Evolutionary conservation across 2,329 filamentous ascomycete species (phyloP), one percentile per base, ranked within the genome.

Genomic region (Apiospora pterosperma): DNA sequence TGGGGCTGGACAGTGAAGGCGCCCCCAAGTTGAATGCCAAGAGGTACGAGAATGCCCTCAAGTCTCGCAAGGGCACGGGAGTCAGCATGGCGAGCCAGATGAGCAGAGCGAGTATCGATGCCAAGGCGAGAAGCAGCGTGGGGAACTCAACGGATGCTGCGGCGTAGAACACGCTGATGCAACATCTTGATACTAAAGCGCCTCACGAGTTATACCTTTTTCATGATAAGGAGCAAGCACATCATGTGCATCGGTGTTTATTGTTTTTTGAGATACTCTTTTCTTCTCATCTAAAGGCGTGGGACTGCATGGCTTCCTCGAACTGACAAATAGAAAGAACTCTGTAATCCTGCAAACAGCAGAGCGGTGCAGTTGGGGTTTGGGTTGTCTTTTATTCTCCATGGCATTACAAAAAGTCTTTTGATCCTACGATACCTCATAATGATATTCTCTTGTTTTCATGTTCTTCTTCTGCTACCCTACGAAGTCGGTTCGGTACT

Each of bases 1-100:
- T 93, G 58, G 89, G 89, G 0, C 70, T 90, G 5, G 80, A 84
- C 60, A 81, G 77, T 2, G 71, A 77, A 44, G 78, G 77, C 4
- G 67, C 76, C 69, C 68, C 60, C n/a, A 52, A 19, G 36, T 16
- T 28, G 11, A 34, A 25, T 11, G n/a, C n/a, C 36, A 81, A 81
- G 73, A 73, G 79, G 58, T 85, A 82, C 82, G 72, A 72, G n/a
- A 79, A 76, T 68, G 83, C 84, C 4, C 65, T 84, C 12, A 69
- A 74, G 65, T 73, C 76, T 66, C 78, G 85, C 62, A 88, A 88
- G 74, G 86, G 85, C 4, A 85, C 80, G 0, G 85, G 85, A 0
- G 62, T 80, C 48, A 85, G 79, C 67, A 78, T 86, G 81, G 83
- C 82, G 1, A 74, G 75, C 36, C 78, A 82, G 74, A 85, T 84